Conservation (phyloP, 768 basidiomycete species). For the Suillus hirtellus region DNA sequence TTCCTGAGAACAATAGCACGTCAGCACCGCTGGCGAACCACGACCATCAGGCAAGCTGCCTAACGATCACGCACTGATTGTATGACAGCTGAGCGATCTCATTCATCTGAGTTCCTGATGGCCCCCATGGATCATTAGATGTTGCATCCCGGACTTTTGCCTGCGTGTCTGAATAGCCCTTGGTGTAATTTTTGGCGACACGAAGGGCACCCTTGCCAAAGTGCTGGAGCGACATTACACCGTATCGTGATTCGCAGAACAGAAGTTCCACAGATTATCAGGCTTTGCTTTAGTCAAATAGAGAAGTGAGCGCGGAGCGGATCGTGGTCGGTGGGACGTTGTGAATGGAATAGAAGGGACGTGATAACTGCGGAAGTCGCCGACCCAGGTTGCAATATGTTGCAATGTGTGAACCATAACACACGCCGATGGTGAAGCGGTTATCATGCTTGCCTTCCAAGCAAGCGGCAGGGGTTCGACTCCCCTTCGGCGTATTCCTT, state of each 20-base stretch:
- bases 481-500: conserved; percentile 54
- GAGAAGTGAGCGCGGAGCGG: neutral
- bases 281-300: neutral
- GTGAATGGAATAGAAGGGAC: conserved; percentile 6
- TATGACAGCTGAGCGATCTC: conserved; percentile 96
- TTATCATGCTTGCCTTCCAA: conserved; percentile 94
- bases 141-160: conserved; percentile 96
- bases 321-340: conserved; percentile 9
- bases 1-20: conserved; percentile 45
- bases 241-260: neutral
- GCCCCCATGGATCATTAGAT: conserved; percentile 98
- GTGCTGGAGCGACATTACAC: conserved; percentile 60
- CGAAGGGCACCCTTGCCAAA: conserved; percentile 85
- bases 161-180: conserved; percentile 93
- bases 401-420: neutral
- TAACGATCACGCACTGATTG: conserved; percentile 71
- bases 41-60: neutral
- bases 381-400: neutral
- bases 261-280: conserved; percentile 3
- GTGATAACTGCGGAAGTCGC: neutral
- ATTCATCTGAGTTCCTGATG: conserved; percentile 98
- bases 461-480: conserved; percentile 76
- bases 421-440: conserved; percentile 79
- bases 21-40: neutral
- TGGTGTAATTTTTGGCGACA: conserved; percentile 94